Base-by-base conservation (phyloP, 2,329 filamentous ascomycete genomes). In the Alternaria brassicicola region DNA sequence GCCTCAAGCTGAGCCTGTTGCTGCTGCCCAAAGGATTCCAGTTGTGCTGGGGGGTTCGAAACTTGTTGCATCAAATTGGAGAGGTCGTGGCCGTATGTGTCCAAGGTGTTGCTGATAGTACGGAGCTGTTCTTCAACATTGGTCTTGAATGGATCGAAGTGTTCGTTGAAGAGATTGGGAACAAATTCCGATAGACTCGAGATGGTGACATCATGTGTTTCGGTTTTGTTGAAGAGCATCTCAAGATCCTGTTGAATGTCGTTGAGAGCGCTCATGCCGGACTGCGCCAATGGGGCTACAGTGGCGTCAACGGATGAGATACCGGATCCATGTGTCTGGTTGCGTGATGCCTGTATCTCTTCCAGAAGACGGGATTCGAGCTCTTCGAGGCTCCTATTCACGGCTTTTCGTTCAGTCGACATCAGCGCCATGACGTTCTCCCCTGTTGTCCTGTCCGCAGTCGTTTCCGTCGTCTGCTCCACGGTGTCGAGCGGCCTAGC, bases 111-210 rank as follows among this genome's bases (percentile, higher is more conserved):
- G 28, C 21, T 26, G 17, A 39, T 47, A 5, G 13, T 21, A 2
- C 26, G 6, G 4, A 56, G 5, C 15, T 41, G 42, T 6, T 38
- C 9, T 10, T 57, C 52, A 12, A 62, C 10, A 5, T 6, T 26
- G 8, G 36, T 7, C 33, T 60, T 62, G 36, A 64, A 52, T 17
- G 53, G 54, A n/a, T 60, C 61, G 19, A 65, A 58, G 7, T 56
- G 51, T 10, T 55, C n/a, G 4, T 15, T 49, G 36, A 63, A 63
- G 10, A 61, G 45, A 6, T 25, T 25, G 5, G 62, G 60, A 7
- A 58, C 41, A 19, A n/a, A 23, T 1, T 53, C 13, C 26, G 49
- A 9, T 17, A 61, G 10, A 10, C 23, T 26, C 0, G 9, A n/a
- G 31, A 62, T 48, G 5, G 12, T 25, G 4, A 6, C 15, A 36